A percentile compares a stretch with the other conserved stretches of the same genome.
These are phyloP conservation scores for Dictyostelium firmibasis DNA, from an alignment of 78 protist species.

Conservation along the genomic window DNA sequence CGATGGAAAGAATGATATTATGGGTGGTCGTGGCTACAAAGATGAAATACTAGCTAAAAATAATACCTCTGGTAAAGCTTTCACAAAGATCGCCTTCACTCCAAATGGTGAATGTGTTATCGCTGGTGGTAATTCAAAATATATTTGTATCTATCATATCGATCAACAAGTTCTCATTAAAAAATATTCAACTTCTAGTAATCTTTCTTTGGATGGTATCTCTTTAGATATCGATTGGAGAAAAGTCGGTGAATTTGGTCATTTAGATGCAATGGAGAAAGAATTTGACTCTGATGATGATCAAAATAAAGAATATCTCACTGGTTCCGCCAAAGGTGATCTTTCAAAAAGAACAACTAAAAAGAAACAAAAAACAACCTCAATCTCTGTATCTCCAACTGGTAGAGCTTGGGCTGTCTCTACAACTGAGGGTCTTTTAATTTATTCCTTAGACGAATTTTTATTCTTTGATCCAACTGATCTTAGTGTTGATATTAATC, in stretches of 20 bases:
- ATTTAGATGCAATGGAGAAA: slow-evolving; percentile 35
- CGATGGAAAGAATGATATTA: slow-evolving; percentile 83
- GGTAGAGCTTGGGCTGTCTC: slow-evolving; percentile 91
- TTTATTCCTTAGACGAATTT: slow-evolving; percentile 91
- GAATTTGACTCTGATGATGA: slow-evolving; percentile 81
- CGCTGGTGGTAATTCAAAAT: slow-evolving; percentile 91
- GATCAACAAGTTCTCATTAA: slow-evolving; percentile 59
- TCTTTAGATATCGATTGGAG: slow-evolving; percentile 59
- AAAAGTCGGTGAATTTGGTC: slow-evolving; percentile 73
- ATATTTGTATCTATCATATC: slow-evolving; percentile 91
- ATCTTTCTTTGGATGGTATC: slow-evolving; percentile 89
- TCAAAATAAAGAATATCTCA: slow-evolving; percentile 44
- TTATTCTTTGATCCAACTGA: slow-evolving; percentile 92
- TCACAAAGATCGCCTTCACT: slow-evolving; percentile 76
- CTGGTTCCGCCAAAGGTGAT: slow-evolving; percentile 86
- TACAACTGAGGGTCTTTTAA: slow-evolving; percentile 93
- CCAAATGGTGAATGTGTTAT: slow-evolving; percentile 90
- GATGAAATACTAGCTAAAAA: slow-evolving; percentile 41
- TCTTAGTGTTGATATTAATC: slow-evolving; percentile 89
- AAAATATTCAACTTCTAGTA: slow-evolving; percentile 58
- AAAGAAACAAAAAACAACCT: slow-evolving; percentile 30
- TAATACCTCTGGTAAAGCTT: slow-evolving; percentile 38
- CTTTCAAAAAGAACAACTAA: slow-evolving; percentile 32
- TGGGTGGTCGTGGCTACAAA: slow-evolving; percentile 55
- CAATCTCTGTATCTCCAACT: slow-evolving; percentile 84